Base-by-base conservation (phyloP, 1,284 basidiomycete genomes). In the Puccinia hordei region DNA sequence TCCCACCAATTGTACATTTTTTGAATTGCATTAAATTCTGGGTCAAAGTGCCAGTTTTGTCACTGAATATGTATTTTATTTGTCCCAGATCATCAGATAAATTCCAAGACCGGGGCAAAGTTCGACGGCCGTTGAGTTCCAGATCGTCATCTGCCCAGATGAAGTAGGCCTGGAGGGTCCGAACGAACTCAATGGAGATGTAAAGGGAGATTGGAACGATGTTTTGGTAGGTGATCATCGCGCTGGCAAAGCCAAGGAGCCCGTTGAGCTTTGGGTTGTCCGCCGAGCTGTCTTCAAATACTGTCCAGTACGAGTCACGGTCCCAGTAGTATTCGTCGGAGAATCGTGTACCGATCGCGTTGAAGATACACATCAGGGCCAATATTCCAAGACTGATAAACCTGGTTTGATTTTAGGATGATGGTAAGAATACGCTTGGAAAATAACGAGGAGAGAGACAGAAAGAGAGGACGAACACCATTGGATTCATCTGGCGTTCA, bases 31-130 rank as follows among this genome's bases (percentile, higher is more conserved):
- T 99, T 24, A 90, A 90, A 86, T 99, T 98, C 90, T 98, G 88
- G 0, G 97, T 99, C 80, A 98, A 87, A 0, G 97, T 99, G 27
- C 96, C 95, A 0, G 96, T 99, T 88, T 99, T 99, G 88, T 99
- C 96, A 27, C 93, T 93, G 86, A 97, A 95, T 82, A 97, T 91
- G 87, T 96, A 97, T 86, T 96, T 90, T 83, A 97, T 93, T 86
- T 97, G 94, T 33, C 94, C 94, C 17, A 97, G 88, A 85, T 99
- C 97, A 86, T 99, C 97, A 10, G 96, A 95, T 82, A 99, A 86
- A 85, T 97, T 99, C 92, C 96, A 99, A 78, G 91, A 94, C 71
- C 95, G 89, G 1, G 97, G 95, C 30, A 93, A 88, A 0, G 88
- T 89, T 71, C 88, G 85, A 79, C 85, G 85, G 57, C 51, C 59